These are phyloP conservation scores for Alternaria triticimaculans DNA, from an alignment of 2,329 filamentous ascomycete genomes.

Conservation along the genomic window DNA sequence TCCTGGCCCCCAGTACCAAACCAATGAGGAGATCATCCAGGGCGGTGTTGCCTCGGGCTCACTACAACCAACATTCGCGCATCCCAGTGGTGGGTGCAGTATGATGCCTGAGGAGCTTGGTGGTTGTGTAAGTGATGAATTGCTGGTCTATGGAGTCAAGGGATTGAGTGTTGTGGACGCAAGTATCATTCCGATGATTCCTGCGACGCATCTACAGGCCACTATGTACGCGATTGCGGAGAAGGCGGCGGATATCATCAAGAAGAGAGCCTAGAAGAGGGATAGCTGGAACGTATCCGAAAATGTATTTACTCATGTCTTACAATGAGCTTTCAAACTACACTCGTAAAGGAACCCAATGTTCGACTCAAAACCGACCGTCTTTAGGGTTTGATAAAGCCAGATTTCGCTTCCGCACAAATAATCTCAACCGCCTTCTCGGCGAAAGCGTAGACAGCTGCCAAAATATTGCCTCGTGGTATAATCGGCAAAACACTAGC, in stretches of 20 bases:
- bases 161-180: conserved; percentile 35
- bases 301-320: background rate
- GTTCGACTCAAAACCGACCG: background rate
- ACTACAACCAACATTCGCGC: conserved; percentile 20
- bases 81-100: conserved; percentile 21
- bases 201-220: conserved; percentile 27
- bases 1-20: conserved; percentile 25
- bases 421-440: conserved; percentile 35
- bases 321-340: background rate
- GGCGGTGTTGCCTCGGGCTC: conserved; percentile 2
- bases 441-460: conserved; percentile 32
- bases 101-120: conserved; percentile 32
- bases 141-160: conserved; percentile 28
- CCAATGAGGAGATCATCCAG: conserved; percentile 21
- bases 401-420: background rate
- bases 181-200: conserved; percentile 27
- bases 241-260: conserved; percentile 8
- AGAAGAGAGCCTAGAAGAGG: background rate
- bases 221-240: conserved; percentile 15
- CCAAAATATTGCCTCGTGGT: conserved; percentile 25
- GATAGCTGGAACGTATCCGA: background rate
- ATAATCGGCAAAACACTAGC: conserved; percentile 36
- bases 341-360: background rate
- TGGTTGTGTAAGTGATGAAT: conserved; percentile 18
- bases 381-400: background rate